Evolutionary conservation across 2,329 filamentous ascomycete species (phyloP).

Genomic region (Calonectria ilicicola): DNA sequence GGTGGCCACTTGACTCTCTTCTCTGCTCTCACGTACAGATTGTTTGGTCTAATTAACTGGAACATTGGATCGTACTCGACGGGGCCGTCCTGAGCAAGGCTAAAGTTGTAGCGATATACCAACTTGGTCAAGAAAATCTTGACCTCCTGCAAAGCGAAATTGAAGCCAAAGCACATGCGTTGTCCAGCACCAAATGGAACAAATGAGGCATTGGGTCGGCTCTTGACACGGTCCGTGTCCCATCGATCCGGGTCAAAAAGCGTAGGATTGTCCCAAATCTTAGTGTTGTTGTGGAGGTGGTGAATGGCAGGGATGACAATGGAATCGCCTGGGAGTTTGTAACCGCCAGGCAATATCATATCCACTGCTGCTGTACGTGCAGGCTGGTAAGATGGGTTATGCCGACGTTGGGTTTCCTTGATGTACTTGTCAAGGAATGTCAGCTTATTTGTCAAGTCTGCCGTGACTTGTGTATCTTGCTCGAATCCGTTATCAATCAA

Average conservation of each 20-base stretch:
- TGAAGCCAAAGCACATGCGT: constrained; percentile 73
- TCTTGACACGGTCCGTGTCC: constrained; percentile 66
- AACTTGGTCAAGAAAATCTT: constrained; percentile 70
- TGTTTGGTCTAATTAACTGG: constrained; percentile 67
- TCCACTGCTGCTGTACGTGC: constrained; percentile 68
- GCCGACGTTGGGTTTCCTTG: constrained; percentile 70
- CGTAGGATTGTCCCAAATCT: constrained; percentile 68
- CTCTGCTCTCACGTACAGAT: constrained; percentile 64
- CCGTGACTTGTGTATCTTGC: constrained; percentile 57
- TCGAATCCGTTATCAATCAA: constrained; percentile 62
- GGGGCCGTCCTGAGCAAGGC: constrained; percentile 59
- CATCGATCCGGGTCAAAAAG: constrained; percentile 71
- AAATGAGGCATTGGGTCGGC: constrained; percentile 63
- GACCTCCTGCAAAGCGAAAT: constrained; percentile 71
- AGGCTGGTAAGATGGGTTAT: constrained; percentile 72
- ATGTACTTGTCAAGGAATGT: constrained; percentile 67
- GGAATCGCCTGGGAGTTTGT: constrained; percentile 63
- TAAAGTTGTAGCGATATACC: constrained; percentile 69
- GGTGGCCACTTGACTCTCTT: constrained; percentile 62
- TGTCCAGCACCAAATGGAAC: constrained; percentile 69
- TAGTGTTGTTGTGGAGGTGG: constrained; percentile 65
- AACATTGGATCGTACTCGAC: constrained; percentile 72
- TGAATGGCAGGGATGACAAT: constrained; percentile 67
- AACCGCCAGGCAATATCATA: constrained; percentile 69
- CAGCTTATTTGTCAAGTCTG: constrained; percentile 61